Evolutionary conservation across 495 filamentous ascomycete genomes (phyloP), one percentile per base, ranked within the genome.

Genomic region (Pyrenula aspistea): DNA sequence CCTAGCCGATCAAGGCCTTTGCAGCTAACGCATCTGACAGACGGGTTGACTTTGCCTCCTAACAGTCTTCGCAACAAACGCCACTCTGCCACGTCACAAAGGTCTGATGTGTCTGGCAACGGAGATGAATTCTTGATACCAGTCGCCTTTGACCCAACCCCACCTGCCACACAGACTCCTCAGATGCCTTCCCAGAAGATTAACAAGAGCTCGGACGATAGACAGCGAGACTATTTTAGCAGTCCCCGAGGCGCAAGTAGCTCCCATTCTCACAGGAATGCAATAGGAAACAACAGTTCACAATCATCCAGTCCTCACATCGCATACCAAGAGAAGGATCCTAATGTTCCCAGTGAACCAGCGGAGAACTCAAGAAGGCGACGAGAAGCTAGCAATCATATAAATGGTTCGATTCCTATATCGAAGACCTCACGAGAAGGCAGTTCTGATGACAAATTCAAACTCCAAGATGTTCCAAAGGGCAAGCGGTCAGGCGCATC

Each of bases 51-150:
- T 11, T 77, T 91, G 25, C 87, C 88, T 3, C 80, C 86, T 20
- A 84, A 80, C 58, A 87, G 74, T n/a, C 92, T 92, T 68, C 81
- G 85, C 58, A 85, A 83, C 66, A 86, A 87, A 62, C 82, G 88
- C 47, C 84, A 86, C 63, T 93, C 85, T 19, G 73, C 79, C 21
- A 76, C 83, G 22, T 83, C 83, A 31, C 72, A 82, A 53, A 73
- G 73, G 49, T 76, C 78, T 11, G 86, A 89, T 55, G 60, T 76
- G 12, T 83, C 82, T 60, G 74, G 67, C 21, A 76, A 72, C 21
- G 88, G 87, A 53, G 88, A 90, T 57, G 83, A 86, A 59, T 88
- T 94, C 58, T 86, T 94, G 54, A 93, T 98, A 54, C 91, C 92
- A 2, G 83, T 98, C 61, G 89, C 89, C 24, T 80, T 96, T 50